A percentile compares a stretch with the other conserved stretches of the same genome.
These are phyloP conservation scores for Eragrostis nindensis DNA, from an alignment of 176 grass and related monocot genomes.

Conservation along the genomic window DNA sequence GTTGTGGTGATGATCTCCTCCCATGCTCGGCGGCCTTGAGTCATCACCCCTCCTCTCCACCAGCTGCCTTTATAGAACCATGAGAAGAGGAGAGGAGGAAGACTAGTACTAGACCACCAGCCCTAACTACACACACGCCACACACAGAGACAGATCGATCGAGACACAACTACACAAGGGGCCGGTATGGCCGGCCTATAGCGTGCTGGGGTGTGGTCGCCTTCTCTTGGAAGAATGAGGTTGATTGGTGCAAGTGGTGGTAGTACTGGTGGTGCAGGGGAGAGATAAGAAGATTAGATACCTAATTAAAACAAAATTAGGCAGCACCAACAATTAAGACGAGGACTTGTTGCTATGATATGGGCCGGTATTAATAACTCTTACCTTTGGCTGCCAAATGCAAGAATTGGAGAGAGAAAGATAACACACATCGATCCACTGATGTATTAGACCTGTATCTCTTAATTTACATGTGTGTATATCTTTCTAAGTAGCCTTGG, in stretches of 20 bases:
- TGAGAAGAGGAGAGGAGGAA: not conserved
- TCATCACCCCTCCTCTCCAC: slow-evolving; percentile 41
- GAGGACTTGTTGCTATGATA: slow-evolving; percentile 37
- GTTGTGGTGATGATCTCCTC: slow-evolving; percentile 22
- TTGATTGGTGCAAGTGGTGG: slow-evolving; percentile 51
- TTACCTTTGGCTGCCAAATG: slow-evolving; percentile 39
- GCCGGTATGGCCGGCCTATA: slow-evolving; percentile 2
- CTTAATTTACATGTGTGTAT: not conserved
- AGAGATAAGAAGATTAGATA: slow-evolving; percentile 17
- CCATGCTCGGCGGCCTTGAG: slow-evolving; percentile 50
- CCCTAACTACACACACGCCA: slow-evolving; percentile 54
- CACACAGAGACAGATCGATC: slow-evolving; percentile 30
- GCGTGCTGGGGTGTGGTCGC: not conserved
- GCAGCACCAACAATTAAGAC: slow-evolving; percentile 39
- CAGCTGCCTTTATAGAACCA: slow-evolving; percentile 48
- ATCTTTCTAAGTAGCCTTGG: slow-evolving; percentile 11
- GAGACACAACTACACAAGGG: slow-evolving; percentile 19
- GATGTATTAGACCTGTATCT: not conserved
- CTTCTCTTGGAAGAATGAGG: slow-evolving; percentile 32
- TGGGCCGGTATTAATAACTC: slow-evolving; percentile 43
- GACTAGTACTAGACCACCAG: slow-evolving; percentile 35
- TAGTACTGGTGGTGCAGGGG: slow-evolving; percentile 21
- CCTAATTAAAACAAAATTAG: slow-evolving; percentile 50
- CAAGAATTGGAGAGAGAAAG: not conserved
- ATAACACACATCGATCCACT: not conserved